Conservation (phyloP, 2,329 filamentous ascomycete genomes). For the Penicillium brasilianum region DNA sequence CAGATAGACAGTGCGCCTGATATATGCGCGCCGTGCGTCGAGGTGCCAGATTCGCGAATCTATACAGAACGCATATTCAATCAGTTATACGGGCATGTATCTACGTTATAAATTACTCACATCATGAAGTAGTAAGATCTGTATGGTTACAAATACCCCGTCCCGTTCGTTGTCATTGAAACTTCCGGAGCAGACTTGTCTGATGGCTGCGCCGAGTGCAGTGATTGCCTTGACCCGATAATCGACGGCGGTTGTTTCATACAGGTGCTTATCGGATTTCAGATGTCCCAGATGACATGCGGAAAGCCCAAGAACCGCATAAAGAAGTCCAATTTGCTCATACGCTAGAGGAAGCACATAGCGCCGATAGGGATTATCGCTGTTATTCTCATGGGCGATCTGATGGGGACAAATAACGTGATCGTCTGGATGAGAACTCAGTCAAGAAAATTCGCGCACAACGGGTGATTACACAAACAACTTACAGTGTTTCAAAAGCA, state of each 20-base stretch:
- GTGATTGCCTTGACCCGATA: slow-evolving; percentile 38
- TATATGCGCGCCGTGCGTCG: slow-evolving; percentile 39
- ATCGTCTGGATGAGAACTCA: slow-evolving; percentile 28
- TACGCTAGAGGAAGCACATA: slow-evolving; percentile 38
- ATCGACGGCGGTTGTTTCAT: slow-evolving; percentile 34
- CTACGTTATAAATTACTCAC: slow-evolving; percentile 21
- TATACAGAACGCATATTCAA: slow-evolving; percentile 4
- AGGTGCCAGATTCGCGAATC: slow-evolving; percentile 41
- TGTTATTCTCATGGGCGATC: slow-evolving; percentile 31
- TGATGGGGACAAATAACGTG: slow-evolving; percentile 37
- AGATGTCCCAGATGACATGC: slow-evolving; percentile 37
- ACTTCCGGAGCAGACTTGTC: slow-evolving; percentile 31
- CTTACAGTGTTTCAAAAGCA: slow-evolving; percentile 33
- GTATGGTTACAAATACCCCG: slow-evolving; percentile 37
- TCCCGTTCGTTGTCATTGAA: slow-evolving; percentile 36
- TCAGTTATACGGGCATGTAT: background rate
- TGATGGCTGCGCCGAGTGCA: slow-evolving; percentile 33
- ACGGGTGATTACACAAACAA: background rate
- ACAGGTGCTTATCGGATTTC: slow-evolving; percentile 25
- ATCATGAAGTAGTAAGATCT: slow-evolving; percentile 39
- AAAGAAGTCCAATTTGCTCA: slow-evolving; percentile 35
- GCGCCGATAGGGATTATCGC: slow-evolving; percentile 36
- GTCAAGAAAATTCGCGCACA: background rate
- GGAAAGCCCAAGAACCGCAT: slow-evolving; percentile 36
- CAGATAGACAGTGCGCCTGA: slow-evolving; percentile 42